Conservation (phyloP, 805 yeast genomes). For the Kuraishia ogatae region DNA sequence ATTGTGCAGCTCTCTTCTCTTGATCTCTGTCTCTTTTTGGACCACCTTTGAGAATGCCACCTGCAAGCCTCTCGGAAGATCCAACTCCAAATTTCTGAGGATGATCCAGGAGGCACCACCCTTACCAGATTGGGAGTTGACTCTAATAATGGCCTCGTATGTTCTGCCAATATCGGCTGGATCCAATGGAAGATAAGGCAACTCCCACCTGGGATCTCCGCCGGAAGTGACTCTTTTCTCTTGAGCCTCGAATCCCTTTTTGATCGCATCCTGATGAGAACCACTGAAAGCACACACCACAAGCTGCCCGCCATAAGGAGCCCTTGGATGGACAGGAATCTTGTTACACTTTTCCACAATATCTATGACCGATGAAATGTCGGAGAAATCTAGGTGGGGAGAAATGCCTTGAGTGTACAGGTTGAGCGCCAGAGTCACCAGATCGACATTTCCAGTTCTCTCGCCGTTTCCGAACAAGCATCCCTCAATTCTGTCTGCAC, state of each 20-base stretch:
- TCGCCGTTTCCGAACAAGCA: constrained; percentile 81
- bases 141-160: constrained; percentile 77
- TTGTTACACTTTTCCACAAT: constrained; percentile 71
- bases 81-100: constrained; percentile 61
- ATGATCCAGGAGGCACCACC: constrained; percentile 86
- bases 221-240: constrained; percentile 40
- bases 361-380: constrained; percentile 56
- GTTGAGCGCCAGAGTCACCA: constrained; percentile 67
- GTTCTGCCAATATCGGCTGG: constrained; percentile 76
- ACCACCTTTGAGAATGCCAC: constrained; percentile 58
- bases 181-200: constrained; percentile 75
- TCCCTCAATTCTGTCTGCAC: constrained; percentile 81
- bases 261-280: constrained; percentile 29
- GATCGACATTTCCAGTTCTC: constrained; percentile 78
- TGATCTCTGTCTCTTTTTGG: constrained; percentile 52
- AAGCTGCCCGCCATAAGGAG: constrained; percentile 74
- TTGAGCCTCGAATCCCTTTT: constrained; percentile 34
- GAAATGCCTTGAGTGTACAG: constrained; percentile 72
- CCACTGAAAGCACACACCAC: constrained; percentile 78
- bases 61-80: constrained; percentile 66
- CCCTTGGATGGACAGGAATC: constrained; percentile 65
- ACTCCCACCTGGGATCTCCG: constrained; percentile 44
- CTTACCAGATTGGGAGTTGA: constrained; percentile 80
- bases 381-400: constrained; percentile 66
- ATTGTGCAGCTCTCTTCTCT: constrained; percentile 63